Base-by-base conservation (phyloP, 495 filamentous ascomycete species). In the Penicillium waksmanii region DNA sequence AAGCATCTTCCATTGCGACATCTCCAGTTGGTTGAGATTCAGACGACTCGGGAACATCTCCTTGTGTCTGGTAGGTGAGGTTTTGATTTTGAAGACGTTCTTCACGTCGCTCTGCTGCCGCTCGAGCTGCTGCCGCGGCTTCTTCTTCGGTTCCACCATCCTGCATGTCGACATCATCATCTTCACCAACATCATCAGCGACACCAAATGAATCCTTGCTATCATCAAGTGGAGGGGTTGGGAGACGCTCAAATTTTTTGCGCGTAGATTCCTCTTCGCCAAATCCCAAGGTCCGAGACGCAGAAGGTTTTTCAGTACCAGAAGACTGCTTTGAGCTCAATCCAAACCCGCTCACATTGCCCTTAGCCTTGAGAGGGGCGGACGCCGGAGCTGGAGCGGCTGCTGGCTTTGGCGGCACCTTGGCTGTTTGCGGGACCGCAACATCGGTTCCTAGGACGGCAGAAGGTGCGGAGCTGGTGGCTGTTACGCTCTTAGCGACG, bases 171-270 rank as follows among this genome's bases (percentile, higher is more conserved):
- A 86, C 85, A 71, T 95, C 90, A 58, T 91, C 86, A 55, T 93
- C 87, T 38, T 91, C 87, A 42, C 77, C 80, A 21, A 70, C 81
- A 43, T 80, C 82, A n/a, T 82, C 79, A 49, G 70, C 82, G 17
- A 2, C 42, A 17, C 42, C 42, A 54, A 87, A 86, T 60, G 80
- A 82, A 68, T 85, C 80, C 61, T 87, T 82, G 70, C 67, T 61
- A 54, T 85, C 85, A 61, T 85, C 86, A 47, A 86, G 75, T 54
- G 88, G 84, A 51, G 87, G 85, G 58, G 88, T 90, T 51, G 92
- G 93, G 57, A 95, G 85, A 76, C 88, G 90, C 80, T 92, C 90
- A 57, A 96, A 82, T 73, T 96, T 96, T 66, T 91, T 91, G 60
- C 90, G 85, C 5, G 87, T 88, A 40, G 85, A 85, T 61, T 96